Evolutionary conservation across 2,329 filamentous ascomycete species (phyloP).

Genomic region (Botryotinia calthae): DNA sequence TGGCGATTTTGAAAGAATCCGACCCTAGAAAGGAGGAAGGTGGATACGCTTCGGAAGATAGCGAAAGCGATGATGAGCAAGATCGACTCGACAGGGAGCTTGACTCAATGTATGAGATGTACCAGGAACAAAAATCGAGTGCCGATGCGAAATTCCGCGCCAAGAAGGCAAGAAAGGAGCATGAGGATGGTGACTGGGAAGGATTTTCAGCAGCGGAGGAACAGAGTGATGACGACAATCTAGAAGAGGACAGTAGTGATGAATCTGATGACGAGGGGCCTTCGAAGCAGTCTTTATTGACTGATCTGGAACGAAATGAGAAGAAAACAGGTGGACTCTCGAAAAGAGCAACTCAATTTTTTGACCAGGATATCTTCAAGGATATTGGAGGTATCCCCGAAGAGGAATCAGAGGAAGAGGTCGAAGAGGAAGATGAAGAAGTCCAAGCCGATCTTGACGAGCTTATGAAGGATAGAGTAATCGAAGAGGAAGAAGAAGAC

Average conservation of each 20-base stretch:
- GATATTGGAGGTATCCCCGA: constrained; percentile 68
- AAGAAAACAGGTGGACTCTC: constrained; percentile 63
- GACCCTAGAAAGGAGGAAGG: constrained; percentile 60
- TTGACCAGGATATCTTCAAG: constrained; percentile 92
- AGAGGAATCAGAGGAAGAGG: constrained; percentile 47
- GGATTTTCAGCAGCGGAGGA: constrained; percentile 70
- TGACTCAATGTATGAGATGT: constrained; percentile 83
- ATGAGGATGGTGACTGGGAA: constrained; percentile 87
- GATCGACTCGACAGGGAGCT: constrained; percentile 82
- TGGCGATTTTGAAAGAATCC: constrained; percentile 63
- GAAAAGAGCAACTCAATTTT: constrained; percentile 82
- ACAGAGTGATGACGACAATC: constrained; percentile 55
- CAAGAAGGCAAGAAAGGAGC: constrained; percentile 80
- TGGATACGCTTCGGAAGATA: constrained; percentile 54
- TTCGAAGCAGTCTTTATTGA: constrained; percentile 53
- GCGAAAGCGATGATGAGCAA: constrained; percentile 72
- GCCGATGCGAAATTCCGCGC: constrained; percentile 84
- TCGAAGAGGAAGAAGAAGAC: constrained; percentile 36
- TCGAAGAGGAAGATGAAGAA: constrained; percentile 45
- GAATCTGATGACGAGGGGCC: constrained; percentile 56
- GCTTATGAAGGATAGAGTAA: constrained; percentile 31
- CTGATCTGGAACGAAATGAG: constrained; percentile 57
- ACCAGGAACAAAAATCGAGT: constrained; percentile 74
- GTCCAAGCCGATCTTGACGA: constrained; percentile 41
- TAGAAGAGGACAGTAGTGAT: constrained; percentile 61